Conservation (phyloP, 352 stramenopile species). For the Phytopythium kandeliae region DNA sequence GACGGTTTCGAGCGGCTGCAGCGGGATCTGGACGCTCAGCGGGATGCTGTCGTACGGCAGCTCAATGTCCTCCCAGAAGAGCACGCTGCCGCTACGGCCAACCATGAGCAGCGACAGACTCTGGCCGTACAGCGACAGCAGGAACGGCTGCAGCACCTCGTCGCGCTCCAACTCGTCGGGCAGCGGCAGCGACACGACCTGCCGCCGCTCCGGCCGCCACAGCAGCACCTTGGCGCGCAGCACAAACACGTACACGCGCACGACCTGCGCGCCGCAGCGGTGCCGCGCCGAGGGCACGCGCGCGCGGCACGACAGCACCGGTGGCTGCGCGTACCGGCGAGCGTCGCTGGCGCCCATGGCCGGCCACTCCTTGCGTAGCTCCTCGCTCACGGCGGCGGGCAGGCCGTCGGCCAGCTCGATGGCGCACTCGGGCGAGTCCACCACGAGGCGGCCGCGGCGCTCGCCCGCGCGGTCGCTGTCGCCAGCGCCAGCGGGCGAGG, state of each 20-base stretch:
- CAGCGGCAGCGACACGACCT: slow-evolving; percentile 42
- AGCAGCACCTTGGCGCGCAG: slow-evolving; percentile 57
- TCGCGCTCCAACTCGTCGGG: slow-evolving; percentile 46
- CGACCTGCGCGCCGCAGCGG: slow-evolving; percentile 39
- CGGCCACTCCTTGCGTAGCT: slow-evolving; percentile 39
- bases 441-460: slow-evolving; percentile 20
- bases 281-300: slow-evolving; percentile 37
- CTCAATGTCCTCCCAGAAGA: slow-evolving; percentile 82
- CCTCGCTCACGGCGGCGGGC: slow-evolving; percentile 34
- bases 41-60: slow-evolving; percentile 71
- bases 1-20: slow-evolving; percentile 46
- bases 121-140: slow-evolving; percentile 58
- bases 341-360: slow-evolving; percentile 8
- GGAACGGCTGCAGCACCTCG: slow-evolving; percentile 52
- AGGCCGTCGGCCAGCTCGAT: slow-evolving; percentile 40
- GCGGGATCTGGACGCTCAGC: slow-evolving; percentile 71
- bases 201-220: slow-evolving; percentile 50
- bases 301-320: slow-evolving; percentile 28
- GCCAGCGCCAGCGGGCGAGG: slow-evolving; percentile 10
- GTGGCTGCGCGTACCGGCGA: slow-evolving; percentile 10
- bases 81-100: slow-evolving; percentile 49
- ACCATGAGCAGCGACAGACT: slow-evolving; percentile 70
- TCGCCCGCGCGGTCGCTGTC: not conserved
- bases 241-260: slow-evolving; percentile 52
- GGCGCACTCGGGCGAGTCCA: slow-evolving; percentile 48